Conservation (phyloP, 345 rosid genomes). For the Cardamine chenopodiifolia region DNA sequence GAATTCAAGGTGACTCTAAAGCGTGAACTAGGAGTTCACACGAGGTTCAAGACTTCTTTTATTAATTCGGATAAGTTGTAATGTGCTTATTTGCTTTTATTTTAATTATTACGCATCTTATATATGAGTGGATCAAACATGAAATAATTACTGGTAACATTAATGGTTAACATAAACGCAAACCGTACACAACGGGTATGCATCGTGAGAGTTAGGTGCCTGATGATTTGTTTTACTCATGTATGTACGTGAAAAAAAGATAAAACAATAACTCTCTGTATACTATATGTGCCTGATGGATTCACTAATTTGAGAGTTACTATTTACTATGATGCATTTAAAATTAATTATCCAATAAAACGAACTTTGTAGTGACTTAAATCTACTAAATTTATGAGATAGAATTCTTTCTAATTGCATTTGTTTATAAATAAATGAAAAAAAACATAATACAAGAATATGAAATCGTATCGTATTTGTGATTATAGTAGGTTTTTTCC, state of each 20-base stretch:
- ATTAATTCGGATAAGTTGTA: too few species aligned
- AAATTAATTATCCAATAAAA: too few species aligned
- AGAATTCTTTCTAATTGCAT: neutral
- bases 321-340: too few species aligned
- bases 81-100: neutral
- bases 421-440: neutral
- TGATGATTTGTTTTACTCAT: too few species aligned
- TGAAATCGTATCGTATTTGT: neutral
- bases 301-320: too few species aligned
- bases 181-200: too few species aligned
- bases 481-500: neutral
- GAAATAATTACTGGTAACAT: conserved; percentile 12
- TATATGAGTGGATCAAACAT: conserved; percentile 29
- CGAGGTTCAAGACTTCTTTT: conserved; percentile 31
- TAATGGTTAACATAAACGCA: too few species aligned
- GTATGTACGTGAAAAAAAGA: too few species aligned
- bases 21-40: conserved; percentile 36
- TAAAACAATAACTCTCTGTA: too few species aligned
- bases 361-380: neutral
- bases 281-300: too few species aligned
- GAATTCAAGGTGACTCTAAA: conserved; percentile 18
- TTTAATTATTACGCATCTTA: neutral
- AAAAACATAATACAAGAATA: too few species aligned
- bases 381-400: neutral
- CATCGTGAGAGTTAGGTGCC: too few species aligned